Base-by-base conservation (phyloP, 495 filamentous ascomycete genomes). In the Podospora didyma region DNA sequence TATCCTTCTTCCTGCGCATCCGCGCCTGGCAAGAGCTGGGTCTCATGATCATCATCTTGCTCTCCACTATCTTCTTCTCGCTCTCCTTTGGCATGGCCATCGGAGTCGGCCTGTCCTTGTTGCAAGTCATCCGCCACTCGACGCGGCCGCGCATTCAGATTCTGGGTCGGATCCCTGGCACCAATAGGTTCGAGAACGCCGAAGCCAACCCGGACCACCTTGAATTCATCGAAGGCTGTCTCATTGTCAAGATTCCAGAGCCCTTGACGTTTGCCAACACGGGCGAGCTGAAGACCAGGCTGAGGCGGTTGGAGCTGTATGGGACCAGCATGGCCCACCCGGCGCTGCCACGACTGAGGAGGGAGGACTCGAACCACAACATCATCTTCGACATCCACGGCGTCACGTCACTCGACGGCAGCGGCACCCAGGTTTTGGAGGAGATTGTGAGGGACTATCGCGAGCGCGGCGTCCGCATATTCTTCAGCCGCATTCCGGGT, bases 371-470 rank as follows among this genome's bases (percentile, higher is more conserved):
- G 51, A 96, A 96, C 58, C 80, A 82, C 52, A 96, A 95, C 62
- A 79, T 98, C 66, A 92, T 98, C 54, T 97, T 98, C 66, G 94
- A 98, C 68, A 89, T 97, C 12, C 92, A 97, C 61, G 93, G 94
- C 1, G 94, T 98, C 1, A 94, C 92, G 0, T 84, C 85, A 46
- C 84, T 98, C 59, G 94, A 98, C 67, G 94, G 91, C 19, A 93
- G 89, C 0, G 94, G 93, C 1, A 88, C 90, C 0, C 94, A 97
- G 70, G 93, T 97, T 4, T 73, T 98, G 4, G 81, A 77, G 46
- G 94, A 97, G 73, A 97, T 97, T 59, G 89, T 98, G 37, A 74
- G 85, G 17, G 78, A 74, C 1, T 97, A 97, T 63, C 72, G 83
- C 0, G 73, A 86, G 20, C 75, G 83, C 7, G 89, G 86, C 0